These are phyloP conservation scores for Ogataea naganishii DNA, from an alignment of 805 yeast species.

Conservation along the genomic window DNA sequence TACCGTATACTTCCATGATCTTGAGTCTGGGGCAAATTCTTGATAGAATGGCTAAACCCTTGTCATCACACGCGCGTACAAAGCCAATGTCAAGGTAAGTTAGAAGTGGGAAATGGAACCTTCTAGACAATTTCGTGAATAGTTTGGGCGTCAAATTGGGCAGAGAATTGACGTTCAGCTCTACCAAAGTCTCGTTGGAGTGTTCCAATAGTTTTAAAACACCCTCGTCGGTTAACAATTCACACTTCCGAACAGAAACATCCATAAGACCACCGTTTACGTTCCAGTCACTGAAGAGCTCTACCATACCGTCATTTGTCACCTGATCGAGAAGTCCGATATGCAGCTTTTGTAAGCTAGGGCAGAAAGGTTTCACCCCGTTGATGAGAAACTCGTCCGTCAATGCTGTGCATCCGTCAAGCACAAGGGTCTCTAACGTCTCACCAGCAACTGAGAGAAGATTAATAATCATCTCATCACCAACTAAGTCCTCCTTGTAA, in stretches of 20 bases:
- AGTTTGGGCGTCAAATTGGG: conserved; percentile 42
- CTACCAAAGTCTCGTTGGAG: conserved; percentile 55
- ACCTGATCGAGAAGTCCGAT: conserved; percentile 52
- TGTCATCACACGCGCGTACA: conserved; percentile 68
- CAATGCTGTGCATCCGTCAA: conserved; percentile 68
- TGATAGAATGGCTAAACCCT: conserved; percentile 47
- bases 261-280: conserved; percentile 50
- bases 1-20: conserved; percentile 74
- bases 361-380: conserved; percentile 53
- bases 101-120: conserved; percentile 43
- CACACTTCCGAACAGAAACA: conserved; percentile 58
- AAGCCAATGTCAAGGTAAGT: conserved; percentile 73
- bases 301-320: conserved; percentile 57
- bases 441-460: conserved; percentile 56
- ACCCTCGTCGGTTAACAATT: conserved; percentile 54
- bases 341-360: conserved; percentile 48
- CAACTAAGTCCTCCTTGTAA: conserved; percentile 50
- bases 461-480: conserved; percentile 58
- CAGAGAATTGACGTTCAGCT: conserved; percentile 69
- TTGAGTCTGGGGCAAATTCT: conserved; percentile 52
- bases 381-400: conserved; percentile 54
- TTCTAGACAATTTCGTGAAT: conserved; percentile 37
- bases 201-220: conserved; percentile 53
- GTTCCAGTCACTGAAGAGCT: conserved; percentile 49
- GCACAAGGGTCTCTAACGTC: conserved; percentile 42